Conservation (phyloP, 1,284 basidiomycete genomes). For the Naganishia sp. region DNA sequence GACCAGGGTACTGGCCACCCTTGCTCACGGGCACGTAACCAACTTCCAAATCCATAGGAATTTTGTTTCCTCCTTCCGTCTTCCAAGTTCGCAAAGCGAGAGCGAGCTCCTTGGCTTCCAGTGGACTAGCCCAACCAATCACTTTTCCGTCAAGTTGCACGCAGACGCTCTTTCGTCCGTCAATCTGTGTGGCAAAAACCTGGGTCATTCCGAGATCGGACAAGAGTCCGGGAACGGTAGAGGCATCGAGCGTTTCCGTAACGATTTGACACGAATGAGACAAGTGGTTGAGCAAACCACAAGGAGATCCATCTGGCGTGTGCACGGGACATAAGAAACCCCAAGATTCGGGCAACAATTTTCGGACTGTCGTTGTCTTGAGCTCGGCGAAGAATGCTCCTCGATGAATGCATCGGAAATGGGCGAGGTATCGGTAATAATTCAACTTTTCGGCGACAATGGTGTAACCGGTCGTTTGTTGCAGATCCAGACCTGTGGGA, state of each 20-base stretch:
- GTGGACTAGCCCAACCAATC: constrained; percentile 88
- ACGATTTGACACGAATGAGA: constrained; percentile 91
- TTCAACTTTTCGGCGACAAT: constrained; percentile 99
- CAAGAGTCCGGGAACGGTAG: constrained; percentile 79
- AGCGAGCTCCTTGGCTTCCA: constrained; percentile 77
- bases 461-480: constrained; percentile 96
- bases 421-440: constrained; percentile 96
- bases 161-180: constrained; percentile 77
- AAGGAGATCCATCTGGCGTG: constrained; percentile 97
- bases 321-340: constrained; percentile 98
- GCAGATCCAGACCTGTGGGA: constrained; percentile 91
- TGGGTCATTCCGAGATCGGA: constrained; percentile 93
- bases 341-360: constrained; percentile 97
- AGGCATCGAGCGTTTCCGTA: constrained; percentile 72
- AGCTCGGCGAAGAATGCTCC: constrained; percentile 99
- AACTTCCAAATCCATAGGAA: constrained; percentile 94
- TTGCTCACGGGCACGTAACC: constrained; percentile 86
- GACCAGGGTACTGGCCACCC: constrained; percentile 94
- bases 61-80: constrained; percentile 77
- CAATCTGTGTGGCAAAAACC: constrained; percentile 71
- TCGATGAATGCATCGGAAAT: constrained; percentile 98
- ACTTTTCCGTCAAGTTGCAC: constrained; percentile 93
- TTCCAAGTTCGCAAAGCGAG: constrained; percentile 89
- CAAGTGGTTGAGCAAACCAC: constrained; percentile 96
- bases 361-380: constrained; percentile 97